Evolutionary conservation across 768 basidiomycete species (phyloP), one percentile per base, ranked within the genome.

Genomic region (Baorangia bicolor): DNA sequence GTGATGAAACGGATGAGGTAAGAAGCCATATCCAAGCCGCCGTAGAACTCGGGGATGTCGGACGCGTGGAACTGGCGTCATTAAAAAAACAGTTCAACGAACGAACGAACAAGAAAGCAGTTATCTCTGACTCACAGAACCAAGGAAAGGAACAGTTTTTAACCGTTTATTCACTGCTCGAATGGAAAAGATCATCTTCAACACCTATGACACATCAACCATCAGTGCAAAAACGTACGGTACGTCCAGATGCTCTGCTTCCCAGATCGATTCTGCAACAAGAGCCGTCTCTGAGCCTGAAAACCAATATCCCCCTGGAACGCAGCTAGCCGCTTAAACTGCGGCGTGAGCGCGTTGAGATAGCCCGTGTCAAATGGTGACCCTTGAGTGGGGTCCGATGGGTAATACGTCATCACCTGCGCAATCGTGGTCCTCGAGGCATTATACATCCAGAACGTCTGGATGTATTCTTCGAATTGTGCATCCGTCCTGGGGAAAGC

Each of bases 361-460:
- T 62, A 21, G 0, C 77, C 75, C 0, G 83, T 85, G 52, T 73
- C 73, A 57, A 78, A 86, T 0, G 83, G 84, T 0, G 82, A 84
- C 18, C 83, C 84, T 50, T 75, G 60, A 1, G 69, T 65, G 2
- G 74, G 62, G 45, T 78, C 74, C 0, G 62, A 53, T 0, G 81
- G 75, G 55, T 81, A 82, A 45, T 59, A 27, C 3, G 1, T 25
- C 53, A 58, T 52, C n/a, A 81, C 40, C 12, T 63, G 51, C 14
- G 68, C 60, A 4, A 77, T 20, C 25, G 64, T 63, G 1, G 35
- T 21, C 2, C 13, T 1, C 0, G 74, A 62, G 1, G 69, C 63
- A 4, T 64, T 64, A 5, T 72, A 72, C 0, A 74, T 20, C 54
- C 61, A 68, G 40, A 64, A 58, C 1, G 65, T 67, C 21, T 60